phyloP scores from a whole-genome alignment of 148 eudicot genomes.

The Cornus controversa region DNA sequence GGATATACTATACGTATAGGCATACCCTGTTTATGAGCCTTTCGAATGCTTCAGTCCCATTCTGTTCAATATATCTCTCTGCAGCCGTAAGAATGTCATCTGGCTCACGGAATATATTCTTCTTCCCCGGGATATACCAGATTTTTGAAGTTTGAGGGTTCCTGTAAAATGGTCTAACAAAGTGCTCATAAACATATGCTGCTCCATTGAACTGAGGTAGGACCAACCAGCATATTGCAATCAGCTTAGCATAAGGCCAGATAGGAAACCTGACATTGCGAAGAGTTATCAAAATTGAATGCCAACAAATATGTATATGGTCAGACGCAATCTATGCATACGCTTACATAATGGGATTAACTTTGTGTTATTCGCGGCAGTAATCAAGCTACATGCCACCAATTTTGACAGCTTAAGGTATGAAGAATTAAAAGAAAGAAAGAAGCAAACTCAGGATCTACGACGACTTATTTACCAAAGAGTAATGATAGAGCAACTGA shows the following conservation, averaged over 20 bases:
- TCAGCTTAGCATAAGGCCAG: constrained; percentile 54
- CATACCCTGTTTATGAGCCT: constrained; percentile 45
- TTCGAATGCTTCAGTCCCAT: constrained; percentile 54
- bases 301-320: background rate
- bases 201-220: constrained; percentile 65
- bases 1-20: background rate
- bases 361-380: too few relatives aligned
- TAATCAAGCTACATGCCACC: background rate
- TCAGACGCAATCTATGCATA: background rate
- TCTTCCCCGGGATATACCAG: constrained; percentile 41
- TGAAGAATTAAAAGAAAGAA: too few relatives aligned
- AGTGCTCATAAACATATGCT: constrained; percentile 40
- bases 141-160: constrained; percentile 35
- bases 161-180: constrained; percentile 47
- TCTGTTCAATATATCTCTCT: constrained; percentile 48
- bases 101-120: constrained; percentile 33
- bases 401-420: background rate
- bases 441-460: too few relatives aligned
- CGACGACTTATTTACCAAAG: too few relatives aligned
- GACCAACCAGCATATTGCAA: constrained; percentile 51
- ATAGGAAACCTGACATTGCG: constrained; percentile 39
- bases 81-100: constrained; percentile 45
- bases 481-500: too few relatives aligned
- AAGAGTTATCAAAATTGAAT: background rate
- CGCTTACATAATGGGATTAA: background rate